Evolutionary conservation across 208 protist species (phyloP).

Genomic region (Polymyxa betae): DNA sequence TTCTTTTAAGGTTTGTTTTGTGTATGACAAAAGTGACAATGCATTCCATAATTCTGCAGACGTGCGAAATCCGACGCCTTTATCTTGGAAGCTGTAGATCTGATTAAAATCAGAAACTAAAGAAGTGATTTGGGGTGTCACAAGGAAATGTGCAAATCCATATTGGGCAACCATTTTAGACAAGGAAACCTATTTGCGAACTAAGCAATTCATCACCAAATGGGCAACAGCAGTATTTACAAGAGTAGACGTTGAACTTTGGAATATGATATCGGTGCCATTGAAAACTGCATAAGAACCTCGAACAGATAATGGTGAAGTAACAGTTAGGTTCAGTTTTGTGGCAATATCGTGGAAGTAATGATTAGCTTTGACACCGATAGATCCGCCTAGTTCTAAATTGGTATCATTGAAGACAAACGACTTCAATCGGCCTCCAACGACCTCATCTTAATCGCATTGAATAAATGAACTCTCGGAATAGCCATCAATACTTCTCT

Average conservation of each 20-base stretch:
- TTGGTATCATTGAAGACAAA: not conserved
- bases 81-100: not conserved
- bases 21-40: not conserved
- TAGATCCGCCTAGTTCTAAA: not conserved
- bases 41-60: not conserved
- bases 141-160: not conserved
- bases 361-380: not conserved
- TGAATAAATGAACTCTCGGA: too few species aligned
- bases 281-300: slow-evolving; percentile 17
- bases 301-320: not conserved
- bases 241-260: not conserved
- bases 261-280: not conserved
- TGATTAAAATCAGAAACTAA: not conserved
- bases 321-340: not conserved
- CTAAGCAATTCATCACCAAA: too few species aligned
- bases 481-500: too few species aligned
- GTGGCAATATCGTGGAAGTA: not conserved
- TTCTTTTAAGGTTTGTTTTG: not conserved
- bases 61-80: not conserved
- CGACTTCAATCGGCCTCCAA: not conserved
- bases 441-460: too few species aligned
- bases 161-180: too few species aligned
- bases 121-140: not conserved
- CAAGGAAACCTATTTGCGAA: too few species aligned
- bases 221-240: too few species aligned